Evolutionary conservation across 1,284 basidiomycete genomes (phyloP).

Genomic region (Papiliotrema laurentii): DNA sequence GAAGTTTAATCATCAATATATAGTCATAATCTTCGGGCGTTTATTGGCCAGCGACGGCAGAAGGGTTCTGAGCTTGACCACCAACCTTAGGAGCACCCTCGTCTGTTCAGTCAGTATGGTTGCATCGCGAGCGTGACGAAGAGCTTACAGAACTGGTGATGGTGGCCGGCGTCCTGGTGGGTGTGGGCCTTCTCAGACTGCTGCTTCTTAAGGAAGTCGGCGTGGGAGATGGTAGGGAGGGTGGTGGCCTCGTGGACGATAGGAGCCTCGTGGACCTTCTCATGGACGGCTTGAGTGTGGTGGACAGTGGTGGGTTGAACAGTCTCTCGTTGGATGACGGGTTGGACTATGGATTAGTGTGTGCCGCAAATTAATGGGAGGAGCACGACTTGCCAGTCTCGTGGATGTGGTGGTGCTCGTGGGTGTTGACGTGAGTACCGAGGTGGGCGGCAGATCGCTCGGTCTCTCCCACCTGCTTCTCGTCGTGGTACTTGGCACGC

Average conservation of each 20-base stretch:
- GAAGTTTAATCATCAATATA: too few species aligned
- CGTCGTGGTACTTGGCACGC: slow-evolving; percentile 31
- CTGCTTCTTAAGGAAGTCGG: slow-evolving; percentile 42
- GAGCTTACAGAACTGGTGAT: slow-evolving; percentile 44
- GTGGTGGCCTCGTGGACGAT: slow-evolving; percentile 41
- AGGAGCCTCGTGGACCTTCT: slow-evolving; percentile 44
- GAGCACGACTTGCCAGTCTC: slow-evolving; percentile 28
- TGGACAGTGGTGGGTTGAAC: slow-evolving; percentile 43
- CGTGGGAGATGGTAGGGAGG: slow-evolving; percentile 37
- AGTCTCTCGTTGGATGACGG: slow-evolving; percentile 47
- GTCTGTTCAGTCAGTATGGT: too few species aligned
- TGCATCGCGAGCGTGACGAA: too few species aligned
- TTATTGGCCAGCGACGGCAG: too few species aligned
- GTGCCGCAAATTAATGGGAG: too few species aligned
- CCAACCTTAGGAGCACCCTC: slow-evolving; percentile 37
- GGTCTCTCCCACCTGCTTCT: slow-evolving; percentile 23
- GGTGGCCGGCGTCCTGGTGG: slow-evolving; percentile 37
- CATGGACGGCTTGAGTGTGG: slow-evolving; percentile 43
- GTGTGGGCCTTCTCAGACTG: slow-evolving; percentile 10
- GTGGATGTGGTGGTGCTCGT: slow-evolving; percentile 48
- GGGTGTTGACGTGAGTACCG: slow-evolving; percentile 37
- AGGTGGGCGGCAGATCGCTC: slow-evolving; percentile 27
- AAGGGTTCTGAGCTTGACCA: too few species aligned
- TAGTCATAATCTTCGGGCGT: too few species aligned
- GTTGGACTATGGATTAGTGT: slow-evolving; percentile 31